phyloP scores from a whole-genome alignment of 139 green algal genomes.

The Mesotaenium endlicherianum region DNA sequence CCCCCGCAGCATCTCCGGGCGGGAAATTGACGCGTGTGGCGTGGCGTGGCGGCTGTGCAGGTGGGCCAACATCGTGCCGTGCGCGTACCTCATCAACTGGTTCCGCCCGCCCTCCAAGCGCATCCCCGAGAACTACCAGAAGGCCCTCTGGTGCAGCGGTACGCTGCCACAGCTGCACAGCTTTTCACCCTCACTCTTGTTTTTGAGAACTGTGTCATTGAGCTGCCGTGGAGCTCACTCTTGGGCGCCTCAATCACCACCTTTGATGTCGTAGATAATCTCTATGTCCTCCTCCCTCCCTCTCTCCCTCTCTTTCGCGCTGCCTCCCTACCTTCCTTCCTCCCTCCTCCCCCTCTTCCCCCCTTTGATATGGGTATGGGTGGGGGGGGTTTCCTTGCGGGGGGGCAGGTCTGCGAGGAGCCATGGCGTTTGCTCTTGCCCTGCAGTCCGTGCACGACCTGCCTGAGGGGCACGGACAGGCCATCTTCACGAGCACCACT shows the following conservation, averaged over 20 bases:
- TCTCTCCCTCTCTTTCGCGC: background rate
- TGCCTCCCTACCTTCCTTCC: background rate
- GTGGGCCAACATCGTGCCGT: slow-evolving; percentile 29
- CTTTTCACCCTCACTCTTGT: background rate
- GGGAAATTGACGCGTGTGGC: too few species aligned
- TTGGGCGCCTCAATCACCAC: background rate
- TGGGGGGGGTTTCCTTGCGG: too few species aligned
- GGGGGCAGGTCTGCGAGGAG: slow-evolving; percentile 31
- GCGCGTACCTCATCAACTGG: slow-evolving; percentile 25
- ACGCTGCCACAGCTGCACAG: background rate
- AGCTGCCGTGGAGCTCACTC: background rate
- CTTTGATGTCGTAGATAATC: background rate
- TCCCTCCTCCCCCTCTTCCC: background rate
- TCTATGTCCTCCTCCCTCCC: background rate
- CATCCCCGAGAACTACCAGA: slow-evolving; percentile 34
- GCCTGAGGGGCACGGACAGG: slow-evolving; percentile 11
- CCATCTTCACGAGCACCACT: slow-evolving; percentile 36
- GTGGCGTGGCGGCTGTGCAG: background rate
- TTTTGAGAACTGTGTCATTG: background rate
- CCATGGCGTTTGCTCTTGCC: slow-evolving; percentile 40
- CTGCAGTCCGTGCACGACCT: slow-evolving; percentile 29
- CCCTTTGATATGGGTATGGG: too few species aligned
- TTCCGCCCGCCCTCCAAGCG: slow-evolving; percentile 31
- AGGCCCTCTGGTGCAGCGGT: slow-evolving; percentile 42
- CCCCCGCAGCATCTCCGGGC: too few species aligned